Evolutionary conservation across 2,329 filamentous ascomycete species (phyloP).

Genomic region (Fusarium duplospermum): DNA sequence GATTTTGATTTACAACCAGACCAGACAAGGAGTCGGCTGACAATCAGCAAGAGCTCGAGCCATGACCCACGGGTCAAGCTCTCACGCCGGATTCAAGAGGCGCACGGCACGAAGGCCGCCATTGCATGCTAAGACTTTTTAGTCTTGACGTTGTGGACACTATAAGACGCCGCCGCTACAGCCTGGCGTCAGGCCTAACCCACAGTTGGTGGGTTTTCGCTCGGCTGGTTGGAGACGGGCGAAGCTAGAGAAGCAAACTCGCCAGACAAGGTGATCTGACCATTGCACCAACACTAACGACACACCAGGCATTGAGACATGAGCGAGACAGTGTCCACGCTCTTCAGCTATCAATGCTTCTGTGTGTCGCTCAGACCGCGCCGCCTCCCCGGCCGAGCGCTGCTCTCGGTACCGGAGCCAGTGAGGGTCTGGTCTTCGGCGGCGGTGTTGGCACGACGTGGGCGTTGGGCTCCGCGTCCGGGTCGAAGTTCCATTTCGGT

Average conservation of each 20-base stretch:
- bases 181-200: conserved; percentile 3
- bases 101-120: conserved; percentile 23
- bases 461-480: conserved; percentile 2
- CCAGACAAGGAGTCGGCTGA: not conserved
- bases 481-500: conserved; percentile 9
- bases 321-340: not conserved
- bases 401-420: conserved; percentile 8
- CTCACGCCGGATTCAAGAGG: conserved; percentile 4
- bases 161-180: conserved; percentile 6
- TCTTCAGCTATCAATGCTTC: not conserved
- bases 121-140: conserved; percentile 6
- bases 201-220: conserved; percentile 9
- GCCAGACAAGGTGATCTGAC: conserved; percentile 27
- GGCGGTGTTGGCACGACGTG: conserved; percentile 1
- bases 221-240: conserved; percentile 3
- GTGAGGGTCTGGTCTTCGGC: conserved; percentile 7
- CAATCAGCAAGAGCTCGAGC: conserved; percentile 1
- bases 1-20: not conserved
- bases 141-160: conserved; percentile 5
- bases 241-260: conserved; percentile 18
- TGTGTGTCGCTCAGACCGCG: not conserved
- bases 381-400: conserved; percentile 2
- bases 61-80: not conserved
- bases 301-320: not conserved
- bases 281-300: conserved; percentile 14